Evolutionary conservation across 176 grass and related monocot genomes (phyloP), one percentile per base, ranked within the genome.

Genomic region (Rhynchospora tenuis): DNA sequence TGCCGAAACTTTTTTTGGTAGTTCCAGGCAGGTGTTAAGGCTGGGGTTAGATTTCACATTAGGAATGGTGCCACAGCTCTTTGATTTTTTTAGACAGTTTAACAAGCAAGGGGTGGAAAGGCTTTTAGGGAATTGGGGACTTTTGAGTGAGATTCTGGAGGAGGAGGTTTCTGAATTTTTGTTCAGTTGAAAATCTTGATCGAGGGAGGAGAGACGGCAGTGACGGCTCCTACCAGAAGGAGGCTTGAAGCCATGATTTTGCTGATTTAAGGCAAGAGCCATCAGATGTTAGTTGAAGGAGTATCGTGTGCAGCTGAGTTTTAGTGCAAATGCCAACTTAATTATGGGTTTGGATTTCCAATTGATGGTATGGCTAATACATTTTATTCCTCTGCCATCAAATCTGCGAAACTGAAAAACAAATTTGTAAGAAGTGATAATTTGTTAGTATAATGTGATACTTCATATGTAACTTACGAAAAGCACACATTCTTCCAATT

Each of bases 121-220:
- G 69, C 88, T 89, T 60, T 89, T 88, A 43, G 80, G 86, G 51
- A 75, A 84, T 64, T 90, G 69, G 28, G 90, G 92, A 52, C 85
- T 86, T 28, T 87, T 83, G 72, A 46, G 43, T 83, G 66, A 80
- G 63, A 73, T 28, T 20, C 44, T 19, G 29, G 28, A 50, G 84
- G 66, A 67, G 47, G 54, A 12, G 20, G 48, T 80, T 13, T 78
- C 74, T 59, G 78, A 81, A 15, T 93, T 86, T 78, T 50, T 79
- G 11, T 15, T 72, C 76, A 26, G 61, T 85, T 65, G 65, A 87
- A 84, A 63, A 81, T 81, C 38, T 64, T 88, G 88, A 75, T 87
- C 61, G 29, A 92, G 86, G 80, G 92, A 97, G 81, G 81, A 87
- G 77, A 92, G 91, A 50, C 92, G 88, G 88, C 81, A 92, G 64